Evolutionary conservation across 1,139 yeast genomes (phyloP), one percentile per base, ranked within the genome.

Genomic region (Eremothecium gossypii): DNA sequence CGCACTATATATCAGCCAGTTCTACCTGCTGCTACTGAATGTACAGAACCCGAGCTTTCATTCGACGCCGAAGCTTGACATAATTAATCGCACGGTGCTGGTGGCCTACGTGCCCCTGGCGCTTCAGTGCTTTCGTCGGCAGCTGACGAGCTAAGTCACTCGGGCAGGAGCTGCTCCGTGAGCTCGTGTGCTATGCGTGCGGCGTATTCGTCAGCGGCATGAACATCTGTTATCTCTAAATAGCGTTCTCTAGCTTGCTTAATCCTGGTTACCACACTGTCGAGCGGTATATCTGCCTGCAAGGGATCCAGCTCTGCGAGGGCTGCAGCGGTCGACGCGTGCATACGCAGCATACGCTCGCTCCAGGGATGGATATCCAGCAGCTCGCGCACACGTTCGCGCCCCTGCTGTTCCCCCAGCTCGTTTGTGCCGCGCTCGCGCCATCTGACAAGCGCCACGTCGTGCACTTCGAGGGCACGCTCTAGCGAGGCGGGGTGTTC

Each of bases 21-120:
- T 77, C 64, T 60, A 69, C n/a, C 58, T 77, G 44, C 52, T 74
- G 7, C 71, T 79, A 47, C 62, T 78, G 45, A 69, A 77, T 43
- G 62, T 76, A 41, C 70, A 67, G 31, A 69, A 69, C 47, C 70
- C 68, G 6, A 61, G 64, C 5, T 71, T 67, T 27, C 57, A 55
- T 40, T 43, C 58, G 3, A 46, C 52, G 2, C 50, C 52, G 7
- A 30, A 43, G 23, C 39, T 50, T 9, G 61, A 57, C 28, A 29
- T 41, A 8, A 14, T 51, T 1, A 52, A 55, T 29, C 57, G 56
- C 40, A 17, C 48, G 6, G 48, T 61, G 1, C 42, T 65, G 20
- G 50, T 64, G 12, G 29, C 51, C 7, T 62, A 51, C 40, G 49
- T 64, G 32, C 69, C 68, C 8, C 45, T 56, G 5, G 56, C 62